Conservation (phyloP, 306 rosid species). For the Macrotyloma uniflorum region DNA sequence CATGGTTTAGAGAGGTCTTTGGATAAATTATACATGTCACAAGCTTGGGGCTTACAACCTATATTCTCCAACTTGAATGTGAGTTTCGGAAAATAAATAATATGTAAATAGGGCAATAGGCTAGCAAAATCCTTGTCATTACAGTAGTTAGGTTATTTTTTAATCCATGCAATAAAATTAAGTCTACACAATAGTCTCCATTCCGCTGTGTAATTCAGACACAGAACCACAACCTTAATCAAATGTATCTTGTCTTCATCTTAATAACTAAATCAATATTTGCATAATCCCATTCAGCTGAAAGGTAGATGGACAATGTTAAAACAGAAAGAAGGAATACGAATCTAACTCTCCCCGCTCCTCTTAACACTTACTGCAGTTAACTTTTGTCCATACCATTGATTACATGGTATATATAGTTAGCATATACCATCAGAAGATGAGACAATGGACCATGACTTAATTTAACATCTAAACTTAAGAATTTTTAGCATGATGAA, state of each 20-base stretch:
- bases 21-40: too few relatives aligned
- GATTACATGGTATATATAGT: not conserved
- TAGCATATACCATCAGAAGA: not conserved
- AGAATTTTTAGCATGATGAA: constrained; percentile 2
- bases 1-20: too few relatives aligned
- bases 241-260: not conserved
- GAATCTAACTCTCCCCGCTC: not conserved
- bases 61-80: not conserved
- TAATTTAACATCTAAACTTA: not conserved
- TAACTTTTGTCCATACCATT: not conserved
- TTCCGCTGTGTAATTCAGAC: not conserved
- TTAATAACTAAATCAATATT: not conserved
- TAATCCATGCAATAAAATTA: not conserved
- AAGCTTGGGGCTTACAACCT: not conserved
- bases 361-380: not conserved
- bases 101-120: not conserved
- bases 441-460: not conserved
- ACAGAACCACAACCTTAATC: not conserved
- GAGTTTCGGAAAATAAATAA: not conserved
- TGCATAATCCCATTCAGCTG: not conserved
- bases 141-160: not conserved
- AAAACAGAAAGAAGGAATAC: not conserved
- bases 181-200: not conserved
- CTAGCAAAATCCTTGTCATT: not conserved
- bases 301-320: constrained; percentile 1